Evolutionary conservation across 1,139 yeast species (phyloP).

Genomic region (Blastobotrys apis): DNA sequence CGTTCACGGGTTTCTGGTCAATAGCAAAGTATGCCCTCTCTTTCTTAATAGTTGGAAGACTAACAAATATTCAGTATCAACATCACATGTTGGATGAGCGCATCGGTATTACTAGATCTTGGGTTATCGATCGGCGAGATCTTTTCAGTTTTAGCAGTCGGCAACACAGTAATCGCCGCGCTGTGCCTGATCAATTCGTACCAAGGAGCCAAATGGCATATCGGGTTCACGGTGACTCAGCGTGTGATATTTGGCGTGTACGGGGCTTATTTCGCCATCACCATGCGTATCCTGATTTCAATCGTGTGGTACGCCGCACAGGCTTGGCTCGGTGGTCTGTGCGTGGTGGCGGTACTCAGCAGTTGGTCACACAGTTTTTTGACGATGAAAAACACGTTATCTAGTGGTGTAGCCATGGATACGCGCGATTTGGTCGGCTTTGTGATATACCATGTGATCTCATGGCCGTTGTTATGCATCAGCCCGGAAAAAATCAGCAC

Average conservation of each 20-base stretch:
- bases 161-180: constrained; percentile 22
- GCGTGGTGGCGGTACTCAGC: constrained; percentile 29
- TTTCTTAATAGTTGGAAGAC: not conserved
- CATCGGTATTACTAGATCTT: constrained; percentile 26
- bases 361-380: constrained; percentile 29
- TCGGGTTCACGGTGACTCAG: constrained; percentile 32
- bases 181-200: constrained; percentile 28
- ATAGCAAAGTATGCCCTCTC: constrained; percentile 2
- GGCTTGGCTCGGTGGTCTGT: constrained; percentile 32
- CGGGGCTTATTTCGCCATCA: constrained; percentile 30
- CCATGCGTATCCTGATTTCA: constrained; percentile 28
- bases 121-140: constrained; percentile 35
- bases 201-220: constrained; percentile 32
- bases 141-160: constrained; percentile 37
- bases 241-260: constrained; percentile 32
- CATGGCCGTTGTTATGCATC: constrained; percentile 27
- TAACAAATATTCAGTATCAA: constrained; percentile 18
- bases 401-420: constrained; percentile 32
- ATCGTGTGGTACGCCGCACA: constrained; percentile 35
- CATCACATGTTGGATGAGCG: constrained; percentile 28
- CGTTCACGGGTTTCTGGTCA: constrained; percentile 23
- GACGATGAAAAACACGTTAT: constrained; percentile 33
- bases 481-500: constrained; percentile 29
- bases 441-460: constrained; percentile 30
- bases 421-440: constrained; percentile 34